phyloP scores from a whole-genome alignment of 1,284 basidiomycete genomes.

The Chiua sp. region DNA sequence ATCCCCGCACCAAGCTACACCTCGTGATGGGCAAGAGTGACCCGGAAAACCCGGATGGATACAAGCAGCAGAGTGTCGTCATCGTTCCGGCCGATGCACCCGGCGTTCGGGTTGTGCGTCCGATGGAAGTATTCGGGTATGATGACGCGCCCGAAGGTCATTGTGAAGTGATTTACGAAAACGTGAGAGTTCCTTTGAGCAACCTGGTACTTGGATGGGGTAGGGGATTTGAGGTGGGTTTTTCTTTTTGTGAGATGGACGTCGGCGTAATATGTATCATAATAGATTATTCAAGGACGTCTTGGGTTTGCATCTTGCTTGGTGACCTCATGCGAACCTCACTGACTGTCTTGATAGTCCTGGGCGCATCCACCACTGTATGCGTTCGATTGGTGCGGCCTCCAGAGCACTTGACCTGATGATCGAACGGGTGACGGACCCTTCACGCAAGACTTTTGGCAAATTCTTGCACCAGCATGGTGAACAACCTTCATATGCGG shows the following conservation, averaged over 20 bases:
- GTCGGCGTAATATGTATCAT: not conserved
- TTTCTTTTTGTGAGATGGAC: not conserved
- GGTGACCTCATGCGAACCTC: not conserved
- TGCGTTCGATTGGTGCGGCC: conserved; percentile 94
- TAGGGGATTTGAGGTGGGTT: conserved; percentile 81
- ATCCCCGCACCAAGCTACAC: conserved; percentile 89
- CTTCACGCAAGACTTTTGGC: conserved; percentile 91
- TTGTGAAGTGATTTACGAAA: conserved; percentile 94
- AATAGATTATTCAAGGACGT: conserved; percentile 94
- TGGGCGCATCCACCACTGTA: conserved; percentile 97
- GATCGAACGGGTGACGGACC: conserved; percentile 93
- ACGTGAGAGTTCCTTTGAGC: conserved; percentile 85
- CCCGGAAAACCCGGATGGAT: conserved; percentile 69
- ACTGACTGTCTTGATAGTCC: conserved; percentile 56
- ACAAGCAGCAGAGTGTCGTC: conserved; percentile 93
- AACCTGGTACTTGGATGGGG: conserved; percentile 95
- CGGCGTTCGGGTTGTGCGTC: conserved; percentile 89
- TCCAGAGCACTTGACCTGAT: conserved; percentile 87
- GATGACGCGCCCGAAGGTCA: conserved; percentile 97
- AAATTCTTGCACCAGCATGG: conserved; percentile 93
- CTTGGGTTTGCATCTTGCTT: conserved; percentile 68
- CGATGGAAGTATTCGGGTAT: conserved; percentile 94
- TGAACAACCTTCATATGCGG: conserved; percentile 34
- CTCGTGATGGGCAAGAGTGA: conserved; percentile 95
- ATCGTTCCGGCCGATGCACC: conserved; percentile 88